Conservation (phyloP, 306 rosid genomes). For the Arachis hypogaea region DNA sequence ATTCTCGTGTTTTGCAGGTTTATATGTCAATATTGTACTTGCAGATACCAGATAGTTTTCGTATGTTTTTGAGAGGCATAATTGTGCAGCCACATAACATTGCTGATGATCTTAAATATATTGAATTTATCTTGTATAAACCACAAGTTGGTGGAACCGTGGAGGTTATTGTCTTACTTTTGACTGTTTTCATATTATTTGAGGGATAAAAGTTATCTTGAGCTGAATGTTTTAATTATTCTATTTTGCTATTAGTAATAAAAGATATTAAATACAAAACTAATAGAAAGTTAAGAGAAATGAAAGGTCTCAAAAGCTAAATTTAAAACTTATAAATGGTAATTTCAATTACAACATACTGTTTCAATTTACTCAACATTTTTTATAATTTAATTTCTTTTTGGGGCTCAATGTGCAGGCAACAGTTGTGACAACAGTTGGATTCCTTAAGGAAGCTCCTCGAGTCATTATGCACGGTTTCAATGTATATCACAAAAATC, state of each 20-base stretch:
- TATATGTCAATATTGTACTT: constrained; percentile 93
- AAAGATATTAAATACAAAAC: neutral
- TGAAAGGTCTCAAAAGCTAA: too few relatives aligned
- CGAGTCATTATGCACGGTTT: constrained; percentile 73
- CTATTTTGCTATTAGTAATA: neutral
- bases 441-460: constrained; percentile 95
- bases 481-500: constrained; percentile 90
- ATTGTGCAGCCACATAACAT: constrained; percentile 73
- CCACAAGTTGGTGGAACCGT: constrained; percentile 63
- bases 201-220: neutral
- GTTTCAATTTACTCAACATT: constrained; percentile 14
- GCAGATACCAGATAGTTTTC: constrained; percentile 64
- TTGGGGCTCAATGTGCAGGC: constrained; percentile 54
- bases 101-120: constrained; percentile 75
- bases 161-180: constrained; percentile 58
- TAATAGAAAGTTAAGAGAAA: too few relatives aligned
- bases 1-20: constrained; percentile 55
- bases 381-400: constrained; percentile 7
- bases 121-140: constrained; percentile 64
- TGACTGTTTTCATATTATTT: constrained; percentile 6
- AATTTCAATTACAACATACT: too few relatives aligned
- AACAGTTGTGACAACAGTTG: constrained; percentile 72
- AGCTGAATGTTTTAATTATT: constrained; percentile 1
- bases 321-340: too few relatives aligned
- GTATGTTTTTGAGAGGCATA: constrained; percentile 72